phyloP scores from a whole-genome alignment of 345 rosid genomes.

The Populus deltoides region DNA sequence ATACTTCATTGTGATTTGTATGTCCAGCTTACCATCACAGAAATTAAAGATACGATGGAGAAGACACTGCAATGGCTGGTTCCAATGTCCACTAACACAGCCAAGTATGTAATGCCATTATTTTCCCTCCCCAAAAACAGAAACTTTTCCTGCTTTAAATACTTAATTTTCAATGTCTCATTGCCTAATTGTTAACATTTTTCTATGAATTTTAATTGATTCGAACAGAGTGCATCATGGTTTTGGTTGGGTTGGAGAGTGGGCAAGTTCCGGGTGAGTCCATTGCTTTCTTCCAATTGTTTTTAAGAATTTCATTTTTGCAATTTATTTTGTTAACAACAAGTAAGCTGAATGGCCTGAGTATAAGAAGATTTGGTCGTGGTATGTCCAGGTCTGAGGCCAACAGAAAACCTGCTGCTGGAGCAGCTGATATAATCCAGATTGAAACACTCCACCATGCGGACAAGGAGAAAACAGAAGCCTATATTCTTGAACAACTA shows the following conservation, averaged over 20 bases:
- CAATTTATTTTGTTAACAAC: not conserved
- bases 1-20: not conserved
- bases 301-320: not conserved
- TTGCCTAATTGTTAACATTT: not conserved
- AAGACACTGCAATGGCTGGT: slow-evolving; percentile 84
- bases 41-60: slow-evolving; percentile 77
- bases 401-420: slow-evolving; percentile 42
- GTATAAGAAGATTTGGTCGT: slow-evolving; percentile 5
- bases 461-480: slow-evolving; percentile 68
- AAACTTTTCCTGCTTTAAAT: not conserved
- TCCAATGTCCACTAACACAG: slow-evolving; percentile 74
- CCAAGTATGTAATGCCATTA: slow-evolving; percentile 47
- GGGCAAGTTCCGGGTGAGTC: slow-evolving; percentile 33
- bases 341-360: not conserved
- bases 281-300: not conserved
- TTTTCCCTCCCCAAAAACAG: not conserved
- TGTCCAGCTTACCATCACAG: slow-evolving; percentile 52
- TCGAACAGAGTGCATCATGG: slow-evolving; percentile 31
- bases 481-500: slow-evolving; percentile 71
- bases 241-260: slow-evolving; percentile 40
- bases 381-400: slow-evolving; percentile 50
- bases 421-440: slow-evolving; percentile 52
- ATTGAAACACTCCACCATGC: slow-evolving; percentile 92
- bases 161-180: not conserved
- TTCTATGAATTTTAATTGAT: not conserved